These are phyloP conservation scores for Penicillium soppii DNA, from an alignment of 495 filamentous ascomycete genomes.

Conservation along the genomic window DNA sequence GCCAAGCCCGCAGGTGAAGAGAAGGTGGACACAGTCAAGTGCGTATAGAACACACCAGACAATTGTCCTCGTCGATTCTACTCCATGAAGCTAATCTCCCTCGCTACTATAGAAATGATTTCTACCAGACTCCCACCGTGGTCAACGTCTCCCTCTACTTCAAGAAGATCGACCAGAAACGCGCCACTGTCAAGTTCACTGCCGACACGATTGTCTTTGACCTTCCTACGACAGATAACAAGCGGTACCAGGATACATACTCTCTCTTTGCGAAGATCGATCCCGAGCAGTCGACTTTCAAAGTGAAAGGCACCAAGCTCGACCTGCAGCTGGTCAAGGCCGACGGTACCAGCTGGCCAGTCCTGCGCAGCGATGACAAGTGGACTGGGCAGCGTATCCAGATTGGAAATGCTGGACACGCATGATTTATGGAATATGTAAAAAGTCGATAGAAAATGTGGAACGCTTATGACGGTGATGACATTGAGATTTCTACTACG, in stretches of 20 bases:
- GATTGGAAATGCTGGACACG: conserved; percentile 73
- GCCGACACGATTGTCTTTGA: conserved; percentile 65
- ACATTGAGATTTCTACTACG: not conserved
- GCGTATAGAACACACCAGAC: conserved; percentile 22
- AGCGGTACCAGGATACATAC: conserved; percentile 74
- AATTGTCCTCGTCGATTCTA: not conserved
- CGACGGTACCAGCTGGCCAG: conserved; percentile 82
- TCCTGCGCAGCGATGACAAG: conserved; percentile 80
- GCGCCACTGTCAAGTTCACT: conserved; percentile 67
- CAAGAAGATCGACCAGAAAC: conserved; percentile 90
- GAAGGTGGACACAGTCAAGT: conserved; percentile 70
- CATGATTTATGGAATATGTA: conserved; percentile 33
- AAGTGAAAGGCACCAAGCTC: conserved; percentile 92
- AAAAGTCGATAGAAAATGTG: conserved; percentile 2
- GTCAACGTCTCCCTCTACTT: conserved; percentile 92
- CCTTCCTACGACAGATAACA: conserved; percentile 78
- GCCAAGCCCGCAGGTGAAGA: conserved; percentile 59
- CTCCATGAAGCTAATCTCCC: not conserved
- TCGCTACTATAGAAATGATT: conserved; percentile 65
- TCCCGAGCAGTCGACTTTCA: conserved; percentile 68
- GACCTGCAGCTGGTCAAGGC: conserved; percentile 83
- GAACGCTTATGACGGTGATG: conserved; percentile 11
- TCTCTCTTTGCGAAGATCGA: conserved; percentile 77
- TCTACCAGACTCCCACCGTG: conserved; percentile 85
- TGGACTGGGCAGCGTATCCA: conserved; percentile 79